Conservation (phyloP, 225 moss, liverwort and hornwort genomes). For the Physcomitrellopsis africana region DNA sequence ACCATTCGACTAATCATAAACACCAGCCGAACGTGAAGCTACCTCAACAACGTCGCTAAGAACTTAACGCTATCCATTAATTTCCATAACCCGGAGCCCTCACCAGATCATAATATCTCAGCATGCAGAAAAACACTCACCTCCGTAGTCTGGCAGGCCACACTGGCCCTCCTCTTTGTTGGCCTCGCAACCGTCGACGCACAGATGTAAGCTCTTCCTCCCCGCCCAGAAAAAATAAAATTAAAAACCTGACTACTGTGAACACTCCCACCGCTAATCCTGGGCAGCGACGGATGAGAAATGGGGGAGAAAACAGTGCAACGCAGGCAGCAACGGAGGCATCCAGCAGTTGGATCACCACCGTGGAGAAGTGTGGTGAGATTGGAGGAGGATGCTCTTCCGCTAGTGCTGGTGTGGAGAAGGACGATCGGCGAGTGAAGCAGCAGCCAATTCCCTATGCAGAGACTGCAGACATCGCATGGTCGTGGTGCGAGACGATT, state of each 20-base stretch:
- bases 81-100: neutral
- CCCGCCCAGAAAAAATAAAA: neutral
- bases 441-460: too few species aligned
- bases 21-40: neutral
- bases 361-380: too few species aligned
- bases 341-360: too few species aligned
- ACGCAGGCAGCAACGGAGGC: slow-evolving; percentile 1
- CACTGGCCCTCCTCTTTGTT: too few species aligned
- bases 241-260: neutral
- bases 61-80: neutral
- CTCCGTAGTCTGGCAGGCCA: neutral
- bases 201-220: neutral
- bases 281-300: neutral
- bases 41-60: neutral
- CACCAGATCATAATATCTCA: neutral
- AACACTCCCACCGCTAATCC: neutral
- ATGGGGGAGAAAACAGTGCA: neutral
- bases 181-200: neutral
- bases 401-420: too few species aligned
- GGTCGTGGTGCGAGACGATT: slow-evolving; percentile 15
- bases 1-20: neutral
- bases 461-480: too few species aligned
- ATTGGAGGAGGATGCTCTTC: too few species aligned
- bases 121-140: neutral
- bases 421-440: too few species aligned